phyloP scores from a whole-genome alignment of 108 stramenopile genomes.

The Skeletonema menzelii region DNA sequence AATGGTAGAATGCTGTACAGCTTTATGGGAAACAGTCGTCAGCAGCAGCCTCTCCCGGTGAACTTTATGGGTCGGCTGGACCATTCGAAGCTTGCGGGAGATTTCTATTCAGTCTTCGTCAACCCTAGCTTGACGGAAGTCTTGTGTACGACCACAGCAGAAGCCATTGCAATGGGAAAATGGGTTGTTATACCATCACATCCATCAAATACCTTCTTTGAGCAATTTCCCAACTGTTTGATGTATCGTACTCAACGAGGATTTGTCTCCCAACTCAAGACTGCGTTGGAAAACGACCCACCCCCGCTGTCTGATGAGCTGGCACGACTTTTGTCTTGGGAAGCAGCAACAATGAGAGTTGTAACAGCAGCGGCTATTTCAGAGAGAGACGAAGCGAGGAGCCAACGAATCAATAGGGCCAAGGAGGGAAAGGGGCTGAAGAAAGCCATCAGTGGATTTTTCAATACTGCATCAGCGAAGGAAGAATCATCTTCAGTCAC shows the following conservation, averaged over 20 bases:
- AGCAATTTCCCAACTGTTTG: constrained; percentile 77
- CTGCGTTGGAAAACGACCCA: constrained; percentile 63
- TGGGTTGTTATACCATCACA: constrained; percentile 78
- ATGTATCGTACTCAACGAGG: constrained; percentile 51
- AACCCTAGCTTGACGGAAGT: constrained; percentile 83
- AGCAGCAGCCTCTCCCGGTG: constrained; percentile 55
- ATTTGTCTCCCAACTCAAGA: constrained; percentile 53
- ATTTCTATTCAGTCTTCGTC: constrained; percentile 74
- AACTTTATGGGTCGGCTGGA: constrained; percentile 66
- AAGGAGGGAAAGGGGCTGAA: constrained; percentile 31
- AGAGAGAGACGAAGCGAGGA: constrained; percentile 53
- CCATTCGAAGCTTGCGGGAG: constrained; percentile 49
- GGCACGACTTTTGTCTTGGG: constrained; percentile 59
- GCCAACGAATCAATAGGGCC: constrained; percentile 37
- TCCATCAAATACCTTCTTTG: constrained; percentile 75
- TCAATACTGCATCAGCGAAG: neutral
- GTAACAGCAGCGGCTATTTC: constrained; percentile 56
- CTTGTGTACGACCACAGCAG: constrained; percentile 84
- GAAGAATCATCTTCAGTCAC: neutral
- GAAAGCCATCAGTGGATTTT: constrained; percentile 33
- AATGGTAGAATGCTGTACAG: constrained; percentile 17
- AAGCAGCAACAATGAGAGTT: constrained; percentile 73
- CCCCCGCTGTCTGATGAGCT: constrained; percentile 37
- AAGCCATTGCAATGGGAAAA: constrained; percentile 87
- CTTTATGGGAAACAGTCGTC: constrained; percentile 5